A percentile compares a stretch with the other conserved stretches of the same genome.
phyloP scores from a whole-genome alignment of 768 basidiomycete genomes.

The Infundibulicybe gibba region DNA sequence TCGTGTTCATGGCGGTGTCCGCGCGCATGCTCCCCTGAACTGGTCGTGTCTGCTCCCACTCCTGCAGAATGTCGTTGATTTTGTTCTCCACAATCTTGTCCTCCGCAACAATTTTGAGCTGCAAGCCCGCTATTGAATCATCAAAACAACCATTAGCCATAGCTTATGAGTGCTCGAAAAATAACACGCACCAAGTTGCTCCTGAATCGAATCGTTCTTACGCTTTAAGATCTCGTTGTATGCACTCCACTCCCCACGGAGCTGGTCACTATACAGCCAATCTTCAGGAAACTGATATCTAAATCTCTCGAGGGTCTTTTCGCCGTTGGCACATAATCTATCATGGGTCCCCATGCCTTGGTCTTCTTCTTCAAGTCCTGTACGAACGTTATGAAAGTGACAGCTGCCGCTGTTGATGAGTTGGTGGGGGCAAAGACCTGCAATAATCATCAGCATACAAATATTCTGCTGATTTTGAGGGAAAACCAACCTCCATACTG shows the following conservation, averaged over 20 bases:
- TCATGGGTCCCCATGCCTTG: constrained; percentile 94
- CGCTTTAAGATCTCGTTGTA: constrained; percentile 97
- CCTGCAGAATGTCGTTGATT: constrained; percentile 83
- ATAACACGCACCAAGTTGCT: constrained; percentile 79
- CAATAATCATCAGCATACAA: constrained; percentile 6
- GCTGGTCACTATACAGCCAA: constrained; percentile 98
- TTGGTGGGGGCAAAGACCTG: constrained; percentile 73
- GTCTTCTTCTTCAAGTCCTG: constrained; percentile 98
- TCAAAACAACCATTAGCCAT: background rate
- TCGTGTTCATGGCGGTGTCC: constrained; percentile 93
- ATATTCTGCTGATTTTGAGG: background rate
- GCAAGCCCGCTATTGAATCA: constrained; percentile 72
- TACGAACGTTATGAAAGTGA: constrained; percentile 98
- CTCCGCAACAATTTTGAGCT: constrained; percentile 98
- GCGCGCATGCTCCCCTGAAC: constrained; percentile 96
- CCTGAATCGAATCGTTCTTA: constrained; percentile 98
- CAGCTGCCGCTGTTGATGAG: constrained; percentile 96
- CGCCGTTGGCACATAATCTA: constrained; percentile 92
- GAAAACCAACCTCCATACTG: constrained; percentile 22
- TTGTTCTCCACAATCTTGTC: constrained; percentile 98
- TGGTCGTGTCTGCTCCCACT: constrained; percentile 96
- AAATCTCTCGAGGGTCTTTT: constrained; percentile 96
- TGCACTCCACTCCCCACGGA: constrained; percentile 97
- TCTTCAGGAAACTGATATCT: constrained; percentile 95
- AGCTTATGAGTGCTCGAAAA: background rate